Evolutionary conservation across 306 rosid species (phyloP).

Genomic region (barrel medic (Medicago truncatula)): DNA sequence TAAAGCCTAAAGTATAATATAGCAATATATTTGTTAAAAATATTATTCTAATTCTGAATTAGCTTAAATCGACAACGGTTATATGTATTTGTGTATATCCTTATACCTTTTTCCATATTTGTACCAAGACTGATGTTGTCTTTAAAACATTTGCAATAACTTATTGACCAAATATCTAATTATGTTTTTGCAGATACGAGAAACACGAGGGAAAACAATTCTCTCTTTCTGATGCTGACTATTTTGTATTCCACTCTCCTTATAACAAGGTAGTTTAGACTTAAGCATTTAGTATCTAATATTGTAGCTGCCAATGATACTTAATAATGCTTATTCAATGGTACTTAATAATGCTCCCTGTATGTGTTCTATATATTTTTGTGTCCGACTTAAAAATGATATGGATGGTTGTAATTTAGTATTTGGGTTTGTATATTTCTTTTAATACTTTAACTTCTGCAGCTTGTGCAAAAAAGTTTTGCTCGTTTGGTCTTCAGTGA

Average conservation of each 20-base stretch:
- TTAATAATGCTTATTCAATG: constrained; percentile 22
- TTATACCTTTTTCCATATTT: not conserved
- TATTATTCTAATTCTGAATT: not conserved
- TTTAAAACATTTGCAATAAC: not conserved
- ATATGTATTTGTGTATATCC: not conserved
- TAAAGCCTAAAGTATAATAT: not conserved
- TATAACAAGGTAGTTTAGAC: constrained; percentile 84
- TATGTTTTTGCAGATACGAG: constrained; percentile 71
- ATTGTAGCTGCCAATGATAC: constrained; percentile 2
- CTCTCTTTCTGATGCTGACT: constrained; percentile 79
- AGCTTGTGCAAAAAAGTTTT: constrained; percentile 99
- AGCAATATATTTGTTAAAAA: not conserved
- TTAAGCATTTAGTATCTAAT: constrained; percentile 18
- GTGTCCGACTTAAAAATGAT: constrained; percentile 5
- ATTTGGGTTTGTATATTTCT: constrained; percentile 5
- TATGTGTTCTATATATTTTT: not conserved
- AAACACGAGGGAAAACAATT: constrained; percentile 77
- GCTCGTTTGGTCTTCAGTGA: constrained; percentile 85
- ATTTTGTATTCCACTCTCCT: constrained; percentile 90
- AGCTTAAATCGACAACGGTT: not conserved
- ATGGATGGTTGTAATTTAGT: constrained; percentile 5
- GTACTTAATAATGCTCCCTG: constrained; percentile 29
- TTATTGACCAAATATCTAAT: constrained; percentile 35
- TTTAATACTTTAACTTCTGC: constrained; percentile 48
- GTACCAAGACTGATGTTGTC: not conserved